Percentiles rank a stretch among this genome's conserved stretches.
Evolutionary conservation across 2,329 filamentous ascomycete genomes (phyloP).

Genomic region (Xylaria sp.): DNA sequence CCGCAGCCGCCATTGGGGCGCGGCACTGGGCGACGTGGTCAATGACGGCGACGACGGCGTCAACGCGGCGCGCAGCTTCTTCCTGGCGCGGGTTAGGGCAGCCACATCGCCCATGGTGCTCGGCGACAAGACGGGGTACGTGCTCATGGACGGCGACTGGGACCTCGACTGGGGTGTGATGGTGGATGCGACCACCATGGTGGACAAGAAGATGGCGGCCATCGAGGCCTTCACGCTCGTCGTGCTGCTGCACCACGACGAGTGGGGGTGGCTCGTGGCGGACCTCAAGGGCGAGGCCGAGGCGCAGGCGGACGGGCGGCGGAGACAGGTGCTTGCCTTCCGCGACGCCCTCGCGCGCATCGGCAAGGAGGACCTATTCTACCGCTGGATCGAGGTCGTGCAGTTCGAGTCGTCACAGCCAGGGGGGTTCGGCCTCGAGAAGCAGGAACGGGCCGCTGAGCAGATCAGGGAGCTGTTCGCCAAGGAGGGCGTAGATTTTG

Average conservation of each 20-base stretch:
- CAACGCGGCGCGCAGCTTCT: constrained; percentile 59
- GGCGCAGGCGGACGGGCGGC: constrained; percentile 60
- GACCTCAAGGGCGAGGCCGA: constrained; percentile 52
- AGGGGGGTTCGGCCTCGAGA: constrained; percentile 76
- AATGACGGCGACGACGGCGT: constrained; percentile 26
- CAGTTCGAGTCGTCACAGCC: constrained; percentile 84
- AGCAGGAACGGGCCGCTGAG: constrained; percentile 72
- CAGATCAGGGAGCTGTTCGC: constrained; percentile 79
- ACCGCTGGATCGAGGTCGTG: constrained; percentile 89
- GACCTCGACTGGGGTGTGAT: constrained; percentile 86
- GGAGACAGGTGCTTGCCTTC: constrained; percentile 79
- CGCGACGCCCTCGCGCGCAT: constrained; percentile 74
- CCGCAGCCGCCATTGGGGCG: constrained; percentile 75
- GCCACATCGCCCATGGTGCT: constrained; percentile 73
- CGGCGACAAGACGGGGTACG: constrained; percentile 81
- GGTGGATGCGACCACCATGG: constrained; percentile 72
- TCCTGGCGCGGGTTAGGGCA: constrained; percentile 66
- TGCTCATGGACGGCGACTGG: constrained; percentile 85
- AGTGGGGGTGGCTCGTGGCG: constrained; percentile 74
- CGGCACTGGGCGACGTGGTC: constrained; percentile 49
- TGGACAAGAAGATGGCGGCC: constrained; percentile 64
- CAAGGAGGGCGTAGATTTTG: constrained; percentile 79
- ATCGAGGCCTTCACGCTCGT: constrained; percentile 73
- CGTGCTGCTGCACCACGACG: constrained; percentile 71
- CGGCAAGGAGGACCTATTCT: constrained; percentile 89